A percentile compares a stretch with the other conserved stretches of the same genome.
Conservation (phyloP, 208 protist species). For the Trypanosoma avium region DNA sequence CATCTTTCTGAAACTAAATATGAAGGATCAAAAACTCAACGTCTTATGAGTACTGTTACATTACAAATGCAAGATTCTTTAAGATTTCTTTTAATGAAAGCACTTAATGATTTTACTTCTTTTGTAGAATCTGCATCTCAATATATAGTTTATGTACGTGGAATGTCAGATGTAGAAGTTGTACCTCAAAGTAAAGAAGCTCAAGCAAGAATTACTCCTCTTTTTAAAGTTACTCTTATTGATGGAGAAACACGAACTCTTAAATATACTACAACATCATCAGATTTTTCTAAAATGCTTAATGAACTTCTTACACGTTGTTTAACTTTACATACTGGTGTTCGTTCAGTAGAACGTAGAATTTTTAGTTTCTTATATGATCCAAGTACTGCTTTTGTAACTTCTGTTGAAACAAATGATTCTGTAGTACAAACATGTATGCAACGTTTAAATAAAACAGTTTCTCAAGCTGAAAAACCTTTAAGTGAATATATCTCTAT, state of each 20-base stretch:
- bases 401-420: conserved; percentile 45
- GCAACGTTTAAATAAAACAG: conserved; percentile 47
- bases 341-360: conserved; percentile 88
- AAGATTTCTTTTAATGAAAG: conserved; percentile 60
- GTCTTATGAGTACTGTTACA: conserved; percentile 88
- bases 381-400: conserved; percentile 68
- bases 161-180: conserved; percentile 60
- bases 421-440: conserved; percentile 56
- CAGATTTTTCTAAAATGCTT: conserved; percentile 65
- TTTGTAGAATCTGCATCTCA: conserved; percentile 82
- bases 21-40: conserved; percentile 90
- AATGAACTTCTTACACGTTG: conserved; percentile 75
- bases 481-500: conserved; percentile 76
- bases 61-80: conserved; percentile 94
- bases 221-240: conserved; percentile 60
- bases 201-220: conserved; percentile 42
- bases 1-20: conserved; percentile 90
- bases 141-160: conserved; percentile 44
- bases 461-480: conserved; percentile 43
- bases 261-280: conserved; percentile 53
- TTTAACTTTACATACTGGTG: conserved; percentile 66
- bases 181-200: conserved; percentile 32
- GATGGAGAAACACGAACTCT: conserved; percentile 20
- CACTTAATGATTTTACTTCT: conserved; percentile 73
- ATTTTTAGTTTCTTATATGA: conserved; percentile 93